Evolutionary conservation across 305 asterid genomes (phyloP).

Genomic region (Salvia sclarea): DNA sequence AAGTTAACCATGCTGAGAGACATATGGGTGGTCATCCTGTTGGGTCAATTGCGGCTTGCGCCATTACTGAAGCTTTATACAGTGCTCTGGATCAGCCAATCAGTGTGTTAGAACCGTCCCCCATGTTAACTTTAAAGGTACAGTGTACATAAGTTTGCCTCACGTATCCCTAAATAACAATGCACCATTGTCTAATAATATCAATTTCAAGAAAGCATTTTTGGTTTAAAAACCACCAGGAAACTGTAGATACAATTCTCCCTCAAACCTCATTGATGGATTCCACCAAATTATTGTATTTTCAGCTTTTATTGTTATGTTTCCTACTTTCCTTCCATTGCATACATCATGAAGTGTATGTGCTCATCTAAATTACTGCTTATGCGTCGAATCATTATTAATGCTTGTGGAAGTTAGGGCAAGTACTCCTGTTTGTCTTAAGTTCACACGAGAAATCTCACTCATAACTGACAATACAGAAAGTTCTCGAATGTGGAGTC

Average conservation of each 20-base stretch:
- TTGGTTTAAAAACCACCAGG: not conserved
- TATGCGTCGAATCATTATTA: constrained; percentile 17
- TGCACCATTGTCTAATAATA: not conserved
- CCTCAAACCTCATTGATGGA: not conserved
- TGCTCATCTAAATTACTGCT: not conserved
- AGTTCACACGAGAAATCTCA: constrained; percentile 21
- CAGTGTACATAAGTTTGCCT: constrained; percentile 4
- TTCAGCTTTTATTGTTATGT: not conserved
- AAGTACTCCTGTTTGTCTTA: not conserved
- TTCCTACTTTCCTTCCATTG: constrained; percentile 10
- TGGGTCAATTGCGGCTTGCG: constrained; percentile 95
- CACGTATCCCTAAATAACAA: not conserved
- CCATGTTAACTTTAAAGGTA: constrained; percentile 85
- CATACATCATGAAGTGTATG: not conserved
- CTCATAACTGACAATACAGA: constrained; percentile 48
- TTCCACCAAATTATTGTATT: constrained; percentile 6
- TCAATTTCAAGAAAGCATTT: not conserved
- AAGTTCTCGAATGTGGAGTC: constrained; percentile 81
- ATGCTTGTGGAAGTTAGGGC: constrained; percentile 21
- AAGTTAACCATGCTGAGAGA: constrained; percentile 25
- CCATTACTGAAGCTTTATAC: constrained; percentile 89
- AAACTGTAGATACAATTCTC: not conserved
- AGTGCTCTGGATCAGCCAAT: constrained; percentile 98
- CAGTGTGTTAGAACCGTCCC: constrained; percentile 87
- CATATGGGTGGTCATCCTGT: constrained; percentile 74